A percentile compares a stretch with the other conserved stretches of the same genome.
Conservation (phyloP, 1,284 basidiomycete genomes). For the Pseudomicrostroma phylloplanum region DNA sequence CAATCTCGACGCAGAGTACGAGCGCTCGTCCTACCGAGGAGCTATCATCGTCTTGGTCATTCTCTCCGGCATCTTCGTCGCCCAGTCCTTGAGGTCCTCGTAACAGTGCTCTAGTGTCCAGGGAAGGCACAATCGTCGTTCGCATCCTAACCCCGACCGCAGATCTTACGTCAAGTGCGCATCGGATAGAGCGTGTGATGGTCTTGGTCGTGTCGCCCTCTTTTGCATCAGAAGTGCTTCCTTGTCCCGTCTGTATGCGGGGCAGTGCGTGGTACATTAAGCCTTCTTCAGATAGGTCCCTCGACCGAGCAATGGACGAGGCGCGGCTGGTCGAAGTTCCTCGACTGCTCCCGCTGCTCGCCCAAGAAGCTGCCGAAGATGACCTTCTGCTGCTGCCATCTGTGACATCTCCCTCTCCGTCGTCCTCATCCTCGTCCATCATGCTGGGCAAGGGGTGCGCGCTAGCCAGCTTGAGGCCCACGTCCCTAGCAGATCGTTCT, state of each 20-base stretch:
- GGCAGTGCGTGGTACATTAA: no score
- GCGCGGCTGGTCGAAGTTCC: background rate
- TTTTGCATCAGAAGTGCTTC: constrained; percentile 3
- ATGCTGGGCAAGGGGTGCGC: background rate
- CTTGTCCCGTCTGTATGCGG: constrained; percentile 4
- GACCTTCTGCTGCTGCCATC: background rate
- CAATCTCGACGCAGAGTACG: constrained; percentile 13
- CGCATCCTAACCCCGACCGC: background rate
- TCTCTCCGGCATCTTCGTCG: constrained; percentile 1
- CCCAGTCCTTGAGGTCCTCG: background rate
- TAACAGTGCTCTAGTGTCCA: background rate
- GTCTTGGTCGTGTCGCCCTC: background rate
- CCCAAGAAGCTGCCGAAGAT: background rate
- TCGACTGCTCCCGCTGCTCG: background rate
- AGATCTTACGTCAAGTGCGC: no score
- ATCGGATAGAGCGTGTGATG: background rate
- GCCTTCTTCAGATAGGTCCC: constrained; percentile 6
- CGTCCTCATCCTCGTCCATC: background rate
- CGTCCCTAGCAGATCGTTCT: constrained; percentile 5
- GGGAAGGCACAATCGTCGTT: background rate
- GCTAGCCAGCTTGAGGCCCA: constrained; percentile 8
- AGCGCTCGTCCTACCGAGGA: background rate
- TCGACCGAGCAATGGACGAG: background rate
- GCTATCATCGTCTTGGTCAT: background rate
- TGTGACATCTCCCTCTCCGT: background rate